These are phyloP conservation scores for Cladosporium sp. DNA, from an alignment of 2,329 filamentous ascomycete genomes.

Conservation along the genomic window DNA sequence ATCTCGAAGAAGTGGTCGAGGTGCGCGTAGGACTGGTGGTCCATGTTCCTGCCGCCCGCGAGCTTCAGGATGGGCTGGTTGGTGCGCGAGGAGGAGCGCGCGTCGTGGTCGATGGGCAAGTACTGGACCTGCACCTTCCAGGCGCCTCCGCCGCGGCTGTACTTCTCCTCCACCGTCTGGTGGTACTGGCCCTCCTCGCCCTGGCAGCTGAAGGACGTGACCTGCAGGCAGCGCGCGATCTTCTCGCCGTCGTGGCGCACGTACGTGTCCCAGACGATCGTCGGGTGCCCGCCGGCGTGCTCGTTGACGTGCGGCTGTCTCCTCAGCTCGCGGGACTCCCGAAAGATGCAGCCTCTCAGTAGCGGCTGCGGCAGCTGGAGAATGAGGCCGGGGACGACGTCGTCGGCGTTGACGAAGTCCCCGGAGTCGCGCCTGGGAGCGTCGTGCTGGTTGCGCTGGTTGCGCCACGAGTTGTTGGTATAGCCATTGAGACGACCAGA, in stretches of 20 bases:
- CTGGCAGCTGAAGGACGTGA: conserved; percentile 8
- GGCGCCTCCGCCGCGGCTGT: neutral
- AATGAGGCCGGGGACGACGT: neutral
- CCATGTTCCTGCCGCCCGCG: neutral
- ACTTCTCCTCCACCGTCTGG: conserved; percentile 5
- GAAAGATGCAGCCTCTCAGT: too few relatives aligned
- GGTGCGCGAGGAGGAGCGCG: neutral
- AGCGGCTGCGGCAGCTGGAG: neutral
- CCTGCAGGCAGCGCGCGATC: conserved; percentile 4
- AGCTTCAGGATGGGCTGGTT: conserved; percentile 1
- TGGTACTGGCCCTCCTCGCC: neutral
- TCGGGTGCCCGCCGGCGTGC: neutral
- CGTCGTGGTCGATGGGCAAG: neutral
- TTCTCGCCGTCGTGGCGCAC: neutral
- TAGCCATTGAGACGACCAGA: too few relatives aligned
- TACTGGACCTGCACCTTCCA: neutral
- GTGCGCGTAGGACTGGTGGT: conserved; percentile 11
- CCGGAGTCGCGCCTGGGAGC: too few relatives aligned
- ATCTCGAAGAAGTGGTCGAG: conserved; percentile 15
- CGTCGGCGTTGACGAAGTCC: too few relatives aligned
- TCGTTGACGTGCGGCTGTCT: neutral
- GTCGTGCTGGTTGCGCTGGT: too few relatives aligned
- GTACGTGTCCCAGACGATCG: neutral
- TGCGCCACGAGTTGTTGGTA: too few relatives aligned
- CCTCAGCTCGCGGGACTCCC: neutral